Conservation (phyloP, 2,329 filamentous ascomycete species). For the Coniochaeta pulveracea region DNA sequence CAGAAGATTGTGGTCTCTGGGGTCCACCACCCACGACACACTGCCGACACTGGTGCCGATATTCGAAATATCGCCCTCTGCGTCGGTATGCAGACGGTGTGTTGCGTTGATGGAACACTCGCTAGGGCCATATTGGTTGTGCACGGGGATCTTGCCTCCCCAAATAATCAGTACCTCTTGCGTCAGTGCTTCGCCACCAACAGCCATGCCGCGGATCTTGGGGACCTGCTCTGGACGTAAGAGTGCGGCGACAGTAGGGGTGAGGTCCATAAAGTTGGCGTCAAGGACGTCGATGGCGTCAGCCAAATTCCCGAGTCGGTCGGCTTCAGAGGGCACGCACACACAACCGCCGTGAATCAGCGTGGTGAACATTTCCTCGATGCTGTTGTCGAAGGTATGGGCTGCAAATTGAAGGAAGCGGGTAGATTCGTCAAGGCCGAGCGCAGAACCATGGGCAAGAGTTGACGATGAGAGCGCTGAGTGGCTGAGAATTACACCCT, state of each 20-base stretch:
- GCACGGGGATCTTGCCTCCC: background rate
- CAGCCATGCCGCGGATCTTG: slow-evolving; percentile 2
- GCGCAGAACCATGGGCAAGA: background rate
- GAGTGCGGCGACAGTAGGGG: background rate
- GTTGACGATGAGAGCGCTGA: background rate
- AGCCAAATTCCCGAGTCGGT: slow-evolving; percentile 2
- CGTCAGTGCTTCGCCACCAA: slow-evolving; percentile 3
- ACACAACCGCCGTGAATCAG: background rate
- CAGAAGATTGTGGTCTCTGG: slow-evolving; percentile 31
- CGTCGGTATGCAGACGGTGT: slow-evolving; percentile 15
- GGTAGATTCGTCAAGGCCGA: background rate
- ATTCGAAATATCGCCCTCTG: slow-evolving; percentile 18
- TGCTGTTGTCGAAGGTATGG: slow-evolving; percentile 1
- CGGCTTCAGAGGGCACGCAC: slow-evolving; percentile 2
- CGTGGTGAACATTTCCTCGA: background rate
- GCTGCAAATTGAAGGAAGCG: background rate
- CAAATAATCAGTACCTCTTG: slow-evolving; percentile 2
- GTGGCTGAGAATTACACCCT: slow-evolving; percentile 46
- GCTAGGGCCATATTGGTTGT: slow-evolving; percentile 6
- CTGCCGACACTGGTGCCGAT: slow-evolving; percentile 37
- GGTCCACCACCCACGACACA: slow-evolving; percentile 35
- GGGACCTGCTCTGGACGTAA: slow-evolving; percentile 3
- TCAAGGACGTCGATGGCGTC: background rate
- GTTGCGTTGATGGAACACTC: slow-evolving; percentile 9
- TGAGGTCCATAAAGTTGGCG: slow-evolving; percentile 3